Conservation (phyloP, 495 filamentous ascomycete species). For the Extremus antarcticus region DNA sequence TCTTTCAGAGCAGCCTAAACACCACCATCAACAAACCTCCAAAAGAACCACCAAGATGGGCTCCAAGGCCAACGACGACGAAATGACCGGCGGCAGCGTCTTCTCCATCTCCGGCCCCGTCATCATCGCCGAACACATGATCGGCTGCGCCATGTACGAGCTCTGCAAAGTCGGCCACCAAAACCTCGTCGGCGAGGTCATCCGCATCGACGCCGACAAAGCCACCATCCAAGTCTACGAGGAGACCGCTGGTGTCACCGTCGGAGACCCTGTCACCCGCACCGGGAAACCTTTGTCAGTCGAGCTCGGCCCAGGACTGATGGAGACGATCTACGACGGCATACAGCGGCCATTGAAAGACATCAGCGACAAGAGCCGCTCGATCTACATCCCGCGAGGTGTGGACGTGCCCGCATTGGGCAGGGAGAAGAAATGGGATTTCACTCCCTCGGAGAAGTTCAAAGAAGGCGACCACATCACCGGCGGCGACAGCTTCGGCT, state of each 20-base stretch:
- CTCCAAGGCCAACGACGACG: constrained; percentile 11
- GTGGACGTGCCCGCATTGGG: constrained; percentile 81
- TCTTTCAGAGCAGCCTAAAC: no score
- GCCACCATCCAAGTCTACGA: constrained; percentile 98
- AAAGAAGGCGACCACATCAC: constrained; percentile 97
- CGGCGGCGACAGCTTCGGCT: constrained; percentile 89
- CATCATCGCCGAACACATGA: constrained; percentile 95
- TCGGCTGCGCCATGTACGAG: constrained; percentile 99
- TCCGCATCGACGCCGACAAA: constrained; percentile 90
- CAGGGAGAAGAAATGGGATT: constrained; percentile 88
- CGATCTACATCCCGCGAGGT: constrained; percentile 95
- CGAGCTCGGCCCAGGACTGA: constrained; percentile 89
- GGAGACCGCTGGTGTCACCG: constrained; percentile 95
- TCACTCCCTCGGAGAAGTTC: constrained; percentile 57
- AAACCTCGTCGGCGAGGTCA: constrained; percentile 87
- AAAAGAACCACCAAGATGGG: constrained; percentile 11
- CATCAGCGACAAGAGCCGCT: constrained; percentile 52
- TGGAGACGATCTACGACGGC: constrained; percentile 99
- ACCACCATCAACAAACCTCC: constrained; percentile 45
- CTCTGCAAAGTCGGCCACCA: constrained; percentile 87
- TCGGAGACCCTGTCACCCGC: constrained; percentile 82
- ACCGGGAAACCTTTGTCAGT: constrained; percentile 94
- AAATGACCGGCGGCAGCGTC: constrained; percentile 46
- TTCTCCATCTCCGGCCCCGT: constrained; percentile 84
- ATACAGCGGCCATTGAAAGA: constrained; percentile 88